phyloP scores from a whole-genome alignment of 495 filamentous ascomycete genomes.

The Hyaloscypha hepaticicola region DNA sequence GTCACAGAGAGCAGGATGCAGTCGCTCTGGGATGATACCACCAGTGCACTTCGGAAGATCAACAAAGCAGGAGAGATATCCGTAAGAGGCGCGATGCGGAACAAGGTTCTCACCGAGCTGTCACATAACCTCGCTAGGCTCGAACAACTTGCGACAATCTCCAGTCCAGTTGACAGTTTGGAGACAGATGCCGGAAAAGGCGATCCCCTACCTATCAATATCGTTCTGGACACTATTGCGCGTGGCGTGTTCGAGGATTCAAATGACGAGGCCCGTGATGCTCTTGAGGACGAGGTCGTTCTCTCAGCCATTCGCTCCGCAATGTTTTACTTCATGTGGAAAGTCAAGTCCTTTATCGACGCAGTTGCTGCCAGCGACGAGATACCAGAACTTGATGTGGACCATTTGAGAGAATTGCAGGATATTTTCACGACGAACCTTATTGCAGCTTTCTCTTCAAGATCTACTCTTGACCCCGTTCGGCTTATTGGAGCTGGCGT shows the following conservation, averaged over 20 bases:
- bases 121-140: constrained; percentile 81
- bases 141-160: constrained; percentile 76
- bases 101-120: constrained; percentile 62
- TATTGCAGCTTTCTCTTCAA: constrained; percentile 61
- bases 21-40: constrained; percentile 79
- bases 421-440: constrained; percentile 59
- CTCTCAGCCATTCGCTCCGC: constrained; percentile 67
- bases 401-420: constrained; percentile 56
- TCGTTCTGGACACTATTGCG: constrained; percentile 63
- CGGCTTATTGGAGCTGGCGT: constrained; percentile 71
- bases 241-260: constrained; percentile 63
- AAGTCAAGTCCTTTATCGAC: constrained; percentile 54
- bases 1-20: constrained; percentile 75
- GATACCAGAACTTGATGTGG: constrained; percentile 49
- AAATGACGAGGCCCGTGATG: constrained; percentile 59
- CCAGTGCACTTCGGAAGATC: constrained; percentile 66
- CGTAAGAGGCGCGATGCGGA: constrained; percentile 57
- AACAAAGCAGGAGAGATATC: constrained; percentile 63
- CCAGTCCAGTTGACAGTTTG: constrained; percentile 69
- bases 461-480: constrained; percentile 68
- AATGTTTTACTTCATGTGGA: constrained; percentile 96
- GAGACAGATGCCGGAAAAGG: constrained; percentile 42
- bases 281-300: constrained; percentile 73
- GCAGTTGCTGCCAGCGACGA: constrained; percentile 42
- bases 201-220: constrained; percentile 55